These are phyloP conservation scores for Rubia peregrina DNA, from an alignment of 305 asterid species.

Conservation along the genomic window DNA sequence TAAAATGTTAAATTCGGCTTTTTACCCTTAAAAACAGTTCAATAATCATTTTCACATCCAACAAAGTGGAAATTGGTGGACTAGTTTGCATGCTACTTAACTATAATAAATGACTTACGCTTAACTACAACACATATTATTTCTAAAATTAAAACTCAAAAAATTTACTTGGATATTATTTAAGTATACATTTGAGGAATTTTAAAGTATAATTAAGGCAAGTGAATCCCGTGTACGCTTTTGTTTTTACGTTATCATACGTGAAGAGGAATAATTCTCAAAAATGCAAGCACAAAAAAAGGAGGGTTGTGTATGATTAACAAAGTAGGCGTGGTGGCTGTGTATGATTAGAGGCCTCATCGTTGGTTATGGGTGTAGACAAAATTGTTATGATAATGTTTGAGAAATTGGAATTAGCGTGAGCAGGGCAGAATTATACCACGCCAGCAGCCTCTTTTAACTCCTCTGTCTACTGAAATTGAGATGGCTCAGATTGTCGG, in stretches of 20 bases:
- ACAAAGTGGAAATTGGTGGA: too few species aligned
- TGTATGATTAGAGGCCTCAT: neutral
- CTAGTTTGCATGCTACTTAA: too few species aligned
- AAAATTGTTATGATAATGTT: neutral
- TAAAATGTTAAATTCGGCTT: too few species aligned
- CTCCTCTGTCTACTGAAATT: neutral
- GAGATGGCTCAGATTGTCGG: neutral
- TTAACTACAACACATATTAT: too few species aligned
- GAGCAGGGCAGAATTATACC: neutral
- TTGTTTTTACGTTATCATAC: neutral
- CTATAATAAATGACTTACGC: too few species aligned
- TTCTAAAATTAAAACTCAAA: too few species aligned
- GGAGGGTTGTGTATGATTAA: too few species aligned
- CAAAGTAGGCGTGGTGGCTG: neutral
- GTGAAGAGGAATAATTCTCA: neutral
- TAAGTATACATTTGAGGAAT: too few species aligned
- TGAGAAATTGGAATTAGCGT: neutral
- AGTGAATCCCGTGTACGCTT: neutral
- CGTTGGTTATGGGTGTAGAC: neutral
- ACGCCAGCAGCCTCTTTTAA: neutral
- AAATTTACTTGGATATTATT: too few species aligned
- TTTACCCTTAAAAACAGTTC: too few species aligned
- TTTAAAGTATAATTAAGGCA: neutral
- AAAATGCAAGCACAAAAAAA: too few species aligned
- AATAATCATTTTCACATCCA: too few species aligned